These are phyloP conservation scores for Paxillus rubicundulus DNA, from an alignment of 768 basidiomycete species.

Conservation along the genomic window DNA sequence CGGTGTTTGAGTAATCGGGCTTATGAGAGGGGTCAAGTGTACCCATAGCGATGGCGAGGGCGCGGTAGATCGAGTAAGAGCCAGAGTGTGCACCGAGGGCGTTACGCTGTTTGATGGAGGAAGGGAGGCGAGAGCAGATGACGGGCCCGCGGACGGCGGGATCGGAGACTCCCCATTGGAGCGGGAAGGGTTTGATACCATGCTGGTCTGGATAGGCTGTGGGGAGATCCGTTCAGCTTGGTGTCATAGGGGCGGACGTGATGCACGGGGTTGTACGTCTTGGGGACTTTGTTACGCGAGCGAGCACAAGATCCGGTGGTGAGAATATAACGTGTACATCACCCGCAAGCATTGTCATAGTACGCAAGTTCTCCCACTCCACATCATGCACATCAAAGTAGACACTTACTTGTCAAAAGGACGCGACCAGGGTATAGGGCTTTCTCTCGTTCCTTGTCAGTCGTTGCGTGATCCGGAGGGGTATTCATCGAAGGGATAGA, in stretches of 20 bases:
- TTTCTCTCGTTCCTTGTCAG: constrained; percentile 70
- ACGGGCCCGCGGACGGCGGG: constrained; percentile 76
- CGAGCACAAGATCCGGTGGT: constrained; percentile 11
- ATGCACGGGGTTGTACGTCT: constrained; percentile 4
- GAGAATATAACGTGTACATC: constrained; percentile 2
- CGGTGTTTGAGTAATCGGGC: constrained; percentile 77
- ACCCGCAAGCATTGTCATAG: background rate
- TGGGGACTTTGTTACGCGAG: constrained; percentile 4
- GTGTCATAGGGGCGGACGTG: constrained; percentile 2
- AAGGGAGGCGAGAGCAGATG: constrained; percentile 81
- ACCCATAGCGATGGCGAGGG: constrained; percentile 89
- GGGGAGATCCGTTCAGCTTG: constrained; percentile 8
- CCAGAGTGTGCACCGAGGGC: constrained; percentile 93
- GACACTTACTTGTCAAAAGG: constrained; percentile 72
- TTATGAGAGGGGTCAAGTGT: constrained; percentile 75
- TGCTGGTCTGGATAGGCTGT: constrained; percentile 88
- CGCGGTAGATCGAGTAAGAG: constrained; percentile 92
- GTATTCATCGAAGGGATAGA: constrained; percentile 24
- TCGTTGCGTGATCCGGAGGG: constrained; percentile 13
- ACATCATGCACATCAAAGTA: background rate
- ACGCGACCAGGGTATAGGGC: constrained; percentile 80
- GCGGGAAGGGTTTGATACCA: constrained; percentile 75
- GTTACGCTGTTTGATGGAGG: constrained; percentile 86
- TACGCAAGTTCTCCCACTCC: background rate
- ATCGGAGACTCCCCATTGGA: constrained; percentile 77